Evolutionary conservation across 129 eudicot species (phyloP).

Genomic region (Kitagawia praeruptora): DNA sequence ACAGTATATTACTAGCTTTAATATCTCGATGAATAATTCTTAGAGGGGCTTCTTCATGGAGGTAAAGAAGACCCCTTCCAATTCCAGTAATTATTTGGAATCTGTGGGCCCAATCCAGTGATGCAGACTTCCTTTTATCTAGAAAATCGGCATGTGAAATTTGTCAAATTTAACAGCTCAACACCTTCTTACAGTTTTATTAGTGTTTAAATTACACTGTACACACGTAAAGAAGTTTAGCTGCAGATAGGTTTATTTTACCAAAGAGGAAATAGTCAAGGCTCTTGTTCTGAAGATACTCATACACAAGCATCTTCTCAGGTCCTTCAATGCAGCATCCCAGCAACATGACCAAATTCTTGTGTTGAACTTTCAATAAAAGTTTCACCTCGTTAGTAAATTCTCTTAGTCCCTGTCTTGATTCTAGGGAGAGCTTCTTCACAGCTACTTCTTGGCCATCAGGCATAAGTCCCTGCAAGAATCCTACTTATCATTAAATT

Average conservation of each 20-base stretch:
- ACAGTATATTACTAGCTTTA: slow-evolving; percentile 77
- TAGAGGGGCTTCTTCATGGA: slow-evolving; percentile 91
- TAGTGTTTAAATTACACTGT: background rate
- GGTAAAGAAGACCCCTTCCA: slow-evolving; percentile 77
- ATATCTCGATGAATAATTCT: slow-evolving; percentile 87
- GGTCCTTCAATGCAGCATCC: slow-evolving; percentile 91
- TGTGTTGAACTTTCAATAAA: slow-evolving; percentile 68
- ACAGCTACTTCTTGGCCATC: slow-evolving; percentile 81
- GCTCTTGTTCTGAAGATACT: slow-evolving; percentile 77
- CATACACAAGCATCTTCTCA: slow-evolving; percentile 90
- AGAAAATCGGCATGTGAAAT: background rate
- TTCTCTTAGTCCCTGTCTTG: slow-evolving; percentile 71
- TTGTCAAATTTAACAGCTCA: slow-evolving; percentile 10
- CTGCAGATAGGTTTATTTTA: slow-evolving; percentile 8
- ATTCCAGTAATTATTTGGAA: slow-evolving; percentile 50
- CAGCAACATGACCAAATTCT: slow-evolving; percentile 59
- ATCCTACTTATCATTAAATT: background rate
- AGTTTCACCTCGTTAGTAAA: slow-evolving; percentile 83
- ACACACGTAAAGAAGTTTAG: background rate
- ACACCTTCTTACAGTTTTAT: background rate
- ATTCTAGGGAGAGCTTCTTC: slow-evolving; percentile 62
- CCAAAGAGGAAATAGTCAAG: slow-evolving; percentile 77
- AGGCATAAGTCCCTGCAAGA: slow-evolving; percentile 66
- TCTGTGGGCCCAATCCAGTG: slow-evolving; percentile 58
- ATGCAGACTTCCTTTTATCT: slow-evolving; percentile 47